Percentiles rank a stretch among this genome's conserved stretches.
Evolutionary conservation across 176 grass and related monocot species (phyloP).

Genomic region (Secale cereale): DNA sequence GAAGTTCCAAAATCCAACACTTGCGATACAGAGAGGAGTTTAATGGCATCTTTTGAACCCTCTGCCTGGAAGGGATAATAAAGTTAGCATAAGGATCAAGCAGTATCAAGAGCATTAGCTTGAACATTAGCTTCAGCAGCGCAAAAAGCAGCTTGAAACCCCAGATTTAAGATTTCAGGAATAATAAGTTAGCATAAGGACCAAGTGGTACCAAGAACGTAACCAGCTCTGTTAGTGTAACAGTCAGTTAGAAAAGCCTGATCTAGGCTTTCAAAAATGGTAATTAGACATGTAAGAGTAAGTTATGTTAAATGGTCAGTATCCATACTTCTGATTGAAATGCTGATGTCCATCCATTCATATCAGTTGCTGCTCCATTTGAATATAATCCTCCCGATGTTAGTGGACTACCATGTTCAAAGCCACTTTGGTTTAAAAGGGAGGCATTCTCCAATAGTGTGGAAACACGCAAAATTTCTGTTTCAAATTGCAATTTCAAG

Average conservation of each 20-base stretch:
- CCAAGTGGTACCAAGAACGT: slow-evolving; percentile 9
- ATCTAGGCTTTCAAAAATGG: slow-evolving; percentile 45
- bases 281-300: slow-evolving; percentile 74
- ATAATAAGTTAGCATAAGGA: slow-evolving; percentile 44
- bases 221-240: slow-evolving; percentile 32
- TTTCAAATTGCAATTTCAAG: slow-evolving; percentile 96
- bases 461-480: slow-evolving; percentile 99
- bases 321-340: slow-evolving; percentile 99
- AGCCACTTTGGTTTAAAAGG: slow-evolving; percentile 83
- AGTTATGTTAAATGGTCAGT: slow-evolving; percentile 98
- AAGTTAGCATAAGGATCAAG: slow-evolving; percentile 31
- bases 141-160: slow-evolving; percentile 59
- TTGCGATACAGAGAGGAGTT: slow-evolving; percentile 24
- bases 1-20: slow-evolving; percentile 41
- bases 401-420: slow-evolving; percentile 99
- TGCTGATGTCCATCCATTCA: slow-evolving; percentile 82
- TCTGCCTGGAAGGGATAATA: slow-evolving; percentile 36
- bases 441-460: slow-evolving; percentile 86
- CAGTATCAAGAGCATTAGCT: slow-evolving; percentile 22
- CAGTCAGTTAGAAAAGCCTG: slow-evolving; percentile 65
- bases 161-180: slow-evolving; percentile 40
- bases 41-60: slow-evolving; percentile 38
- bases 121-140: slow-evolving; percentile 20
- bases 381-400: slow-evolving; percentile 88
- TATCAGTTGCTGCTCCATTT: slow-evolving; percentile 70